Evolutionary conservation across 1,284 basidiomycete species (phyloP).

Genomic region (Sphaerobolus stellatus): DNA sequence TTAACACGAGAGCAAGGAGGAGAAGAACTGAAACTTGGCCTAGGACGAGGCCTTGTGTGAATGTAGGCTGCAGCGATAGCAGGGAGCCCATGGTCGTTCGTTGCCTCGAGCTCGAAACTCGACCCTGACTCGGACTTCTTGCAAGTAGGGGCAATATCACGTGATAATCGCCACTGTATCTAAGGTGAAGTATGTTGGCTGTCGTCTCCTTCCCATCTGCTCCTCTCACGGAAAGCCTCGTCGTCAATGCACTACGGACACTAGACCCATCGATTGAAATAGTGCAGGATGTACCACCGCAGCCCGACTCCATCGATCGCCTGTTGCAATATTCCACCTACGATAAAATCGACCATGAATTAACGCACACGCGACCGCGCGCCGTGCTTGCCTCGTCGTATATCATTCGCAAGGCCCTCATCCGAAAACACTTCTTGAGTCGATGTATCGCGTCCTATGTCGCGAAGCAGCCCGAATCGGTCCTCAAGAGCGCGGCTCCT

Average conservation of each 20-base stretch:
- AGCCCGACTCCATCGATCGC: slow-evolving; percentile 30
- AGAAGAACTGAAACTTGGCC: slow-evolving; percentile 77
- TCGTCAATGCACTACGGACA: slow-evolving; percentile 56
- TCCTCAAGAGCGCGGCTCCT: slow-evolving; percentile 61
- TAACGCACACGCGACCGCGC: slow-evolving; percentile 50
- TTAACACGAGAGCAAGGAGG: slow-evolving; percentile 68
- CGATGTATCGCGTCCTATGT: slow-evolving; percentile 73
- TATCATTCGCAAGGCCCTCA: slow-evolving; percentile 89
- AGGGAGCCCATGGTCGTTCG: slow-evolving; percentile 49
- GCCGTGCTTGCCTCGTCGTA: slow-evolving; percentile 79
- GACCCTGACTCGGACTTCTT: too few species aligned
- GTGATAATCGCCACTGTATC: neutral
- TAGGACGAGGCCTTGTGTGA: slow-evolving; percentile 78
- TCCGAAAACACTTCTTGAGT: slow-evolving; percentile 93
- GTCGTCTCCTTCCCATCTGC: slow-evolving; percentile 77
- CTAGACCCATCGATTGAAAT: slow-evolving; percentile 13
- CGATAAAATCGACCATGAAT: slow-evolving; percentile 77
- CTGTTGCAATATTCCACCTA: slow-evolving; percentile 80
- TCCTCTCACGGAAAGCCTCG: slow-evolving; percentile 71
- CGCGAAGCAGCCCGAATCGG: slow-evolving; percentile 65
- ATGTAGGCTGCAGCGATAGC: slow-evolving; percentile 74
- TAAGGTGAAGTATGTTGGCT: slow-evolving; percentile 36
- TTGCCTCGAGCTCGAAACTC: neutral
- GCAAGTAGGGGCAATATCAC: neutral
- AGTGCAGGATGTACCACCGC: slow-evolving; percentile 23